Base-by-base conservation (phyloP, 2,329 filamentous ascomycete species). In the Celoporthe dispersa region DNA sequence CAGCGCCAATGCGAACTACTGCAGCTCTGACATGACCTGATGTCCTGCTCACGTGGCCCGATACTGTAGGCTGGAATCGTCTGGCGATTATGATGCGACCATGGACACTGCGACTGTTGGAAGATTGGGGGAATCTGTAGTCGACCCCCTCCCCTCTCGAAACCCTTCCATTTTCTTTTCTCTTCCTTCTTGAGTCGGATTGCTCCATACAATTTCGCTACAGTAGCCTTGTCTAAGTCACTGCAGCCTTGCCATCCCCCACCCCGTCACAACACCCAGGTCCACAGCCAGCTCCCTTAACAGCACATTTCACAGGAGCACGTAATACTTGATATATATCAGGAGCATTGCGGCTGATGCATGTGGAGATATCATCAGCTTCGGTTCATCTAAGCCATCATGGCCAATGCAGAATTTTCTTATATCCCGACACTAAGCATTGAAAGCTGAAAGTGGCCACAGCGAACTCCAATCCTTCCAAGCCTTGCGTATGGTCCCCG, bases 1-100 rank as follows among this genome's bases (percentile, higher is more conserved):
- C 33, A 28, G 51, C 64, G 31, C 25, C n/a, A 59, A 53, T 39
- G 35, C 64, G 44, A 33, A 37, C 64, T 66, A 66, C 51, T 66
- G 64, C 64, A 64, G 22, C 44, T 55, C 25, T 64, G 63, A 37
- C 63, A 59, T 59, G 33, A 44, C 35, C 37, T 59, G 28, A 12
- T 44, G 35, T 59, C n/a, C 35, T 35, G 31, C 35, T 57, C 53
- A 48, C 53, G 64, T 59, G 64, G 64, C 35, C 51, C 12, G 35
- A 57, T 33, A 19, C 16, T 37, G 64, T 66, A 59, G 64, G 64
- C 35, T 35, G 51, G 19, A 55, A 65, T 53, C 19, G 19, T 25
- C 16, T 37, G 6, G n/a, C 41, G 63, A 35, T 22, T 22, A n/a
- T 37, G 44, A 28, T 12, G 41, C 61, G 12, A 64, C 61, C 25